phyloP scores from a whole-genome alignment of 148 eudicot species.

The Talinum fruticosum region DNA sequence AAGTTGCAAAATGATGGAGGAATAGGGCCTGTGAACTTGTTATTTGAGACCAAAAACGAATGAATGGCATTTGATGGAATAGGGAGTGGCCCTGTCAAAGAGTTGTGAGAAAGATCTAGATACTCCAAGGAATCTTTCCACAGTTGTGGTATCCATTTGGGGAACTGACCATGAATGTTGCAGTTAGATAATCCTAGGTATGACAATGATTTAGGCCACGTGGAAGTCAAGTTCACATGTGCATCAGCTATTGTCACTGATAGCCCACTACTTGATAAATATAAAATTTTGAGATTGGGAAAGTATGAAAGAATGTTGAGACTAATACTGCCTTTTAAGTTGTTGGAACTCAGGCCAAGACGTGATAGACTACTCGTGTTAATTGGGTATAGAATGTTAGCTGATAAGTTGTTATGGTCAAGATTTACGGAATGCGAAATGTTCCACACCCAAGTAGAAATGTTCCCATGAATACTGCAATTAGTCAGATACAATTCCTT shows the following conservation, averaged over 20 bases:
- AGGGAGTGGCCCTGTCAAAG: constrained; percentile 33
- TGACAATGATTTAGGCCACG: constrained; percentile 5
- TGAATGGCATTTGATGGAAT: constrained; percentile 6
- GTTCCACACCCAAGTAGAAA: constrained; percentile 30
- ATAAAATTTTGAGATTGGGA: not conserved
- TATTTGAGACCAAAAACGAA: constrained; percentile 20
- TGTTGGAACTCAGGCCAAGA: constrained; percentile 23
- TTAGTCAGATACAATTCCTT: not conserved
- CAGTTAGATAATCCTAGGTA: constrained; percentile 28
- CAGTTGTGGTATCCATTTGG: constrained; percentile 15
- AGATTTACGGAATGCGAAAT: not conserved
- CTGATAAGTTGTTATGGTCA: not conserved
- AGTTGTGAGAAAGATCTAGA: constrained; percentile 32
- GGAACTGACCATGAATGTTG: constrained; percentile 21
- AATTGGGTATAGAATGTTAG: not conserved
- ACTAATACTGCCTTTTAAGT: constrained; percentile 29
- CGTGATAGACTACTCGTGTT: not conserved
- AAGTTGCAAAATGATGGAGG: constrained; percentile 9
- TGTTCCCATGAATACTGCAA: constrained; percentile 12
- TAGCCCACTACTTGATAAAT: not conserved
- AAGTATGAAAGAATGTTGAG: constrained; percentile 16
- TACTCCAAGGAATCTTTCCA: not conserved
- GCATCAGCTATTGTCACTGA: not conserved
- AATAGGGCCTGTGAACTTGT: constrained; percentile 21
- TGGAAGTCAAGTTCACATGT: not conserved